A percentile compares a stretch with the other conserved stretches of the same genome.
These are phyloP conservation scores for Kazachstania martiniae DNA, from an alignment of 805 yeast genomes.

Conservation along the genomic window DNA sequence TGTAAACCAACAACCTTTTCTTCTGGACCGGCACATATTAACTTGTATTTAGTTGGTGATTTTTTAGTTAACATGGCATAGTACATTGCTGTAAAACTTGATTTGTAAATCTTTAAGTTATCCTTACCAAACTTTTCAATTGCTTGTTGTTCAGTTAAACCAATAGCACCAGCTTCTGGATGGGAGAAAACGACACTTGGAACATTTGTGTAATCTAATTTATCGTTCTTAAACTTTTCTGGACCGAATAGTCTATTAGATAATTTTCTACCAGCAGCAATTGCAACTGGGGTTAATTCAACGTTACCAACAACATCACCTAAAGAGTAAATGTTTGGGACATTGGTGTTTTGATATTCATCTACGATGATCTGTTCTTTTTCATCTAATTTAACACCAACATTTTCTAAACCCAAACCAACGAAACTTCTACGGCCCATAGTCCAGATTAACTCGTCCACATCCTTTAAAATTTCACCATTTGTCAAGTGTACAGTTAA, in stretches of 20 bases:
- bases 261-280: slow-evolving; percentile 93
- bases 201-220: slow-evolving; percentile 75
- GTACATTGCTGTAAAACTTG: slow-evolving; percentile 85
- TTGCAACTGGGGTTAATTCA: slow-evolving; percentile 96
- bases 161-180: slow-evolving; percentile 95
- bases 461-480: slow-evolving; percentile 43
- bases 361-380: slow-evolving; percentile 64
- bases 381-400: slow-evolving; percentile 55
- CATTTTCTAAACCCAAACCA: slow-evolving; percentile 65
- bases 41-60: slow-evolving; percentile 79
- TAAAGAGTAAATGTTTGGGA: slow-evolving; percentile 63
- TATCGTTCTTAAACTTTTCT: slow-evolving; percentile 52
- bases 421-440: slow-evolving; percentile 77
- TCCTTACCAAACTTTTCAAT: slow-evolving; percentile 66
- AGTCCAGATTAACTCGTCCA: slow-evolving; percentile 86
- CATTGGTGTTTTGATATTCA: slow-evolving; percentile 76
- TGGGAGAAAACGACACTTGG: slow-evolving; percentile 98
- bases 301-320: slow-evolving; percentile 93
- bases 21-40: slow-evolving; percentile 64
- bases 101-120: slow-evolving; percentile 68
- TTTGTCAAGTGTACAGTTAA: slow-evolving; percentile 37
- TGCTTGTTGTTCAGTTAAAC: slow-evolving; percentile 74
- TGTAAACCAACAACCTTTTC: slow-evolving; percentile 96
- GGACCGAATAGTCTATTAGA: slow-evolving; percentile 89
- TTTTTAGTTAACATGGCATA: slow-evolving; percentile 76